Evolutionary conservation across 2,329 filamentous ascomycete genomes (phyloP), one percentile per base, ranked within the genome.

Genomic region (Fusarium humuli): DNA sequence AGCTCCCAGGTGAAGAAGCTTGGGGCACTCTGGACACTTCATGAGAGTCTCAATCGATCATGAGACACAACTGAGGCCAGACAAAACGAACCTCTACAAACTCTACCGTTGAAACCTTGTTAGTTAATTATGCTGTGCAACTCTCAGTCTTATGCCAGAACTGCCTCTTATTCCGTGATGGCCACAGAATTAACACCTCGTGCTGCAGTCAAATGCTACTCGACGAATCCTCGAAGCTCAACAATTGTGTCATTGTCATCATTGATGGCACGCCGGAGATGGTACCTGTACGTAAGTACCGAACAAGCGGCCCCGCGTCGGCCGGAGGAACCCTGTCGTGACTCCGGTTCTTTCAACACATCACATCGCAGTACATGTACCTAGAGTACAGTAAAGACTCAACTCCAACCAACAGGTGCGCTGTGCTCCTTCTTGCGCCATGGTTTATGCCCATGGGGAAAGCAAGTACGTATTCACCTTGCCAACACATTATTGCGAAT

Each of bases 221-320:
- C 34, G 22, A 49, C 32, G 25, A 64, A 42, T 59, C 47, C 48
- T 50, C 48, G 52, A 49, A 49, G 27, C 42, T 65, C 57, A 57
- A 54, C 29, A 46, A 74, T 75, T 75, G 62, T 75, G 71, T 75
- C 73, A 75, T 75, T 61, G 67, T 67, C 73, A 72, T 75, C 73
- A 75, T 75, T 59, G 67, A 75, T 73, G 69, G 47, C 49, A 74
- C 67, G 57, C 61, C 57, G 49, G 50, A 41, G 34, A 54, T 47
- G 70, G 55, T 72, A 72, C 66, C 44, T 41, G 63, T 71, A 72
- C 70, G 69, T 69, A 73, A 75, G 72, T 74, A 71, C 67, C 57
- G 56, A 70, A 41, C 61, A 47, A 71, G 48, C 70, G 67, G 72
- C 72, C 72, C 72, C 72, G 72, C 69, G 60, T 71, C 69, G 67